phyloP scores from a whole-genome alignment of 805 yeast species.

The Kuraishia hungarica region DNA sequence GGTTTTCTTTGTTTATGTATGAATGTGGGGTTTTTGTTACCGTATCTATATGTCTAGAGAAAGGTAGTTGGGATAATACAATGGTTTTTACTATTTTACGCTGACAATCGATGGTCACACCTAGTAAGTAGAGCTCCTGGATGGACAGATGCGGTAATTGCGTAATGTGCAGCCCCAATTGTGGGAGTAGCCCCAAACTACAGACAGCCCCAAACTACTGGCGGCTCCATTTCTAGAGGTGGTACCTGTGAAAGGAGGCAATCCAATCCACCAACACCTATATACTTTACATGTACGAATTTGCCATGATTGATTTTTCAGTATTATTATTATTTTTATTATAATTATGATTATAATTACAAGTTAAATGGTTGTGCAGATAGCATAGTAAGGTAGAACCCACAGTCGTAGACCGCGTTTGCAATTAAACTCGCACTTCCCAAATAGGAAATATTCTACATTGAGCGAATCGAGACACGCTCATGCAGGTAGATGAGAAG shows the following conservation, averaged over 20 bases:
- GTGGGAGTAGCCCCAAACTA: background rate
- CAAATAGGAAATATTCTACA: background rate
- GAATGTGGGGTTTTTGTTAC: too few relatives aligned
- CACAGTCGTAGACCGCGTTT: background rate
- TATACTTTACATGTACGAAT: too few relatives aligned
- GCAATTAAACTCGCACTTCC: background rate
- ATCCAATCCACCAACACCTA: too few relatives aligned
- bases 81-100: background rate
- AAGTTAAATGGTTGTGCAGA: too few relatives aligned
- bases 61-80: background rate
- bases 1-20: background rate
- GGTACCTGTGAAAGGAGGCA: too few relatives aligned
- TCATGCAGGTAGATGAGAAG: background rate
- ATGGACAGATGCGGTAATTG: too few relatives aligned
- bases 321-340: too few relatives aligned
- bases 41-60: background rate
- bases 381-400: too few relatives aligned
- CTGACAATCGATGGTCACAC: background rate
- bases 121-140: background rate
- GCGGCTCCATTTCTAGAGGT: too few relatives aligned
- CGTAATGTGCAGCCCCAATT: background rate
- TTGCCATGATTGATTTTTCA: too few relatives aligned
- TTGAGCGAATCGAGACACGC: background rate
- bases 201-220: too few relatives aligned
- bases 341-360: too few relatives aligned